Evolutionary conservation across 345 rosid species (phyloP), one percentile per base, ranked within the genome.

Genomic region (Salix arbutifolia): DNA sequence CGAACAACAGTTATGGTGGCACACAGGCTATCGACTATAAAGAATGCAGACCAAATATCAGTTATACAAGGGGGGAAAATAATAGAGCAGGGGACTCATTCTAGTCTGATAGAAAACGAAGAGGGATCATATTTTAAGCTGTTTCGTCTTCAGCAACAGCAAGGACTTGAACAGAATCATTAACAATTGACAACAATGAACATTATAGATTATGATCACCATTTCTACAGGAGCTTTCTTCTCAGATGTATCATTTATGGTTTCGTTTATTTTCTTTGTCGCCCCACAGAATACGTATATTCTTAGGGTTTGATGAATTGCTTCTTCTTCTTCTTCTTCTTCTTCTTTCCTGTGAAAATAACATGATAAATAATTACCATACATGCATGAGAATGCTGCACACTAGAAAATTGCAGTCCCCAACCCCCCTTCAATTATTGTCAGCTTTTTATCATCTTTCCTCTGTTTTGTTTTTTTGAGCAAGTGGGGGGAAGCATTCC

Each of bases 1-100:
- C 83, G 97, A 25, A 92, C 99, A 6, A 94, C 98, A 1, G 82
- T 96, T 28, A 82, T 96, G 78, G 99, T 96, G 82, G 98, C 99
- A 8, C 99, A 96, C 75, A 84, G 99, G 85, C 83, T 96, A 40
- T 89, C 98, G 19, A 94, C 99, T 4, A 91, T 96, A 21, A 89
- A 92, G 76, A 88, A 91, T 65, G 94, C 97, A 0, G 97, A 94
- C 40, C 91, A 85, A 64, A 91, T 92, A 82, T 87, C 94, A 14
- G 97, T 96, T 30, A 69, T 96, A 69, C 93, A 94, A 65, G 91
- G 69, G 17, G 97, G 99, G 30, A 89, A 80, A 77, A 86, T 94
- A 58, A 84, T 92, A 10, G 99, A 92, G 86, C 90, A 90, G 84
- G 97, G 99, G 23, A 90, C 90, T 58, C 99, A 96, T 81, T 83